These are phyloP conservation scores for Penicillium chermesinum DNA, from an alignment of 495 filamentous ascomycete genomes.

Conservation along the genomic window DNA sequence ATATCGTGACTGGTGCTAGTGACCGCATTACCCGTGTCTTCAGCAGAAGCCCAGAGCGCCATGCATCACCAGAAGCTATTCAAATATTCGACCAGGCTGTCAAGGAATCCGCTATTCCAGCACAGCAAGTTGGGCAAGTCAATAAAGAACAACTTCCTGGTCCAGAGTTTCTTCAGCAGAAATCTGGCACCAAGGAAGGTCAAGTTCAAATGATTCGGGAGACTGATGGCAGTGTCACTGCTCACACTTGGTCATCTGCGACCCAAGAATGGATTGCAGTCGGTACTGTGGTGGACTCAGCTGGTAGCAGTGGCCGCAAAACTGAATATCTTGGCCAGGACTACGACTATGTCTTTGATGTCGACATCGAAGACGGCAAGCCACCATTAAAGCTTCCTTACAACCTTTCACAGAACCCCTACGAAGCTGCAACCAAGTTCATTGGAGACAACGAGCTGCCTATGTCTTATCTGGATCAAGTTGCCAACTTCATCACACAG, in stretches of 20 bases:
- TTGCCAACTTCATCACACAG: slow-evolving; percentile 85
- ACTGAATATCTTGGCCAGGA: slow-evolving; percentile 75
- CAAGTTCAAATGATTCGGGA: slow-evolving; percentile 90
- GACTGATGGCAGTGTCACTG: slow-evolving; percentile 68
- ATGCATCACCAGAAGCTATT: slow-evolving; percentile 55
- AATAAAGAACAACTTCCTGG: slow-evolving; percentile 89
- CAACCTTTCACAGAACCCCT: slow-evolving; percentile 88
- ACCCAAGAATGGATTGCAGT: slow-evolving; percentile 74
- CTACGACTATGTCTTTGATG: slow-evolving; percentile 97
- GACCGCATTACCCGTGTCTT: slow-evolving; percentile 85
- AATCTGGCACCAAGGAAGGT: slow-evolving; percentile 84
- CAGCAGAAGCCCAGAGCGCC: slow-evolving; percentile 64
- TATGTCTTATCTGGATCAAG: slow-evolving; percentile 84
- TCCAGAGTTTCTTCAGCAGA: slow-evolving; percentile 72
- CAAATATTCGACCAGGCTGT: slow-evolving; percentile 75
- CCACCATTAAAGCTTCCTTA: slow-evolving; percentile 91
- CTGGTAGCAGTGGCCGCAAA: slow-evolving; percentile 72
- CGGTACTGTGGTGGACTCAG: slow-evolving; percentile 88
- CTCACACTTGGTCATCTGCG: slow-evolving; percentile 71
- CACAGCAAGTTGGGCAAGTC: slow-evolving; percentile 71
- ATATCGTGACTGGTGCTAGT: slow-evolving; percentile 89
- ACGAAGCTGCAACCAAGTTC: slow-evolving; percentile 87
- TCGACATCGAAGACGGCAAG: slow-evolving; percentile 94
- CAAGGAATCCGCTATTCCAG: slow-evolving; percentile 75
- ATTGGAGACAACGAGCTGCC: slow-evolving; percentile 87